Evolutionary conservation across 257 asterid species (phyloP), one percentile per base, ranked within the genome.

Genomic region (Oldenlandia corymbosa): DNA sequence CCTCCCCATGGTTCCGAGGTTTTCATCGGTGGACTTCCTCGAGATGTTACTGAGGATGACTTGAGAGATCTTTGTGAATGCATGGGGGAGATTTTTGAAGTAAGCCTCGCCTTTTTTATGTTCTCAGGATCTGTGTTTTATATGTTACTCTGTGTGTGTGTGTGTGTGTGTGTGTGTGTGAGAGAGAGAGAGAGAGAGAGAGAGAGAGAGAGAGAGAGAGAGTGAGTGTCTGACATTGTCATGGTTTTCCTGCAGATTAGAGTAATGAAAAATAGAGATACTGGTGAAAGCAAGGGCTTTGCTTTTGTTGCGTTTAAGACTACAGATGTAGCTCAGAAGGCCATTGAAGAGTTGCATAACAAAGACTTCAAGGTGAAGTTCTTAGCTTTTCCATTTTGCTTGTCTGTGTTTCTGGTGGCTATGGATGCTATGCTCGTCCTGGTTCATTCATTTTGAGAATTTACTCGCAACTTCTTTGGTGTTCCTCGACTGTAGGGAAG

Each of bases 201-300:
- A n/a, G n/a, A n/a, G n/a, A n/a, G n/a, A n/a, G n/a, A n/a, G n/a
- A n/a, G n/a, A n/a, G n/a, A n/a, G n/a, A n/a, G n/a, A 5, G 32
- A 46, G 37, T 14, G 6, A 31, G 2, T 10, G 48, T 26, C 42
- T 51, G n/a, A n/a, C 42, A 54, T 41, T 53, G 26, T 34, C 41
- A 49, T 32, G 52, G 64, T 58, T 37, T 73, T 32, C 56, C 81
- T 73, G 75, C 98, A 91, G 98, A 72, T 91, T 64, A 85, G 96
- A 71, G 76, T 91, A 53, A 74, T 88, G 94, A 88, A 80, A 75
- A 91, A 91, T 75, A 83, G 84, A 79, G 96, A 86, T 74, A 91
- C 96, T 57, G 98, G 98, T 61, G 96, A 91, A 83, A 85, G 93
- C 78, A 91, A 88, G 79, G 98, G 98, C 43, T 91, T 88, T 78